phyloP scores from a whole-genome alignment of 2,329 filamentous ascomycete species.

The Emericellopsis atlantica region DNA sequence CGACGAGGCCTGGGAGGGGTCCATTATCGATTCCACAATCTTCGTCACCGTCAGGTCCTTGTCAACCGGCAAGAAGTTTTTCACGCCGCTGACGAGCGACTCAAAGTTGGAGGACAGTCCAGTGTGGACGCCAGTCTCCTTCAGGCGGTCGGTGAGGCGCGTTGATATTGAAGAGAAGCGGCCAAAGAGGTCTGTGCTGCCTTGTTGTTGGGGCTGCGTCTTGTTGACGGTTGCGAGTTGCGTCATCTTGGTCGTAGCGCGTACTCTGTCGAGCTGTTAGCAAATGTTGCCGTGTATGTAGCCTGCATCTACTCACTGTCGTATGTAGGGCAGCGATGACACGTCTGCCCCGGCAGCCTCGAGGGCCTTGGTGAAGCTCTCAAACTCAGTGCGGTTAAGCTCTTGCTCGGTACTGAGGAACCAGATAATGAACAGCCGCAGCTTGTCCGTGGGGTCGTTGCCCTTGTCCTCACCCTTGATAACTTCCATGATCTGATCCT shows the following conservation, averaged over 20 bases:
- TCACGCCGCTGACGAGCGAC: constrained; percentile 87
- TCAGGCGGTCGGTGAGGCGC: constrained; percentile 84
- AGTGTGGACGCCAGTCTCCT: constrained; percentile 70
- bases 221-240: constrained; percentile 88
- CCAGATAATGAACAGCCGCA: constrained; percentile 94
- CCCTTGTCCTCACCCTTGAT: constrained; percentile 75
- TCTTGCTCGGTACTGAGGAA: constrained; percentile 89
- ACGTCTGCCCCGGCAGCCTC: constrained; percentile 63
- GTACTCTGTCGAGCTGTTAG: constrained; percentile 43
- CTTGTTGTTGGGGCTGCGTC: constrained; percentile 48
- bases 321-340: constrained; percentile 71
- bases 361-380: constrained; percentile 75
- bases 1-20: constrained; percentile 77
- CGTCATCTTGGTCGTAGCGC: constrained; percentile 93
- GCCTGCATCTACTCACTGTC: constrained; percentile 47
- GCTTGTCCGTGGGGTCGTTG: constrained; percentile 73
- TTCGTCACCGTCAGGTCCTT: constrained; percentile 94
- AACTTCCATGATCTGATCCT: constrained; percentile 76
- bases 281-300: neutral
- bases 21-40: constrained; percentile 97
- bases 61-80: constrained; percentile 94
- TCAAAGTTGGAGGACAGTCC: constrained; percentile 71
- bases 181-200: constrained; percentile 71
- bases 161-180: constrained; percentile 88
- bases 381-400: constrained; percentile 68